A percentile compares a stretch with the other conserved stretches of the same genome.
These are phyloP conservation scores for Cordyceps cateniannulata DNA, from an alignment of 2,329 filamentous ascomycete species.

Conservation along the genomic window DNA sequence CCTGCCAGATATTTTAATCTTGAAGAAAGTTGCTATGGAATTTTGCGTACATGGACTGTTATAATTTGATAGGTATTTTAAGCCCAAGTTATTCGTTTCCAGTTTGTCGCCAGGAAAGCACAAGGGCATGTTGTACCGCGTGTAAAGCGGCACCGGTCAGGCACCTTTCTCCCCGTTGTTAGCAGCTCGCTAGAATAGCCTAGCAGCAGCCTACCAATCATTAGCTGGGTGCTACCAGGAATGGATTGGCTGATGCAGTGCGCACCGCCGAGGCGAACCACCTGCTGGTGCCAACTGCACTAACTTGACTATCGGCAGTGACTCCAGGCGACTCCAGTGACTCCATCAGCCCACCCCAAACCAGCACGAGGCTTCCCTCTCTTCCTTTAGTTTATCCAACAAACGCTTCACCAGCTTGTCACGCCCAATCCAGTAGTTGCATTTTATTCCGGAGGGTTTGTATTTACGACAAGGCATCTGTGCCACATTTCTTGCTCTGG, in stretches of 20 bases:
- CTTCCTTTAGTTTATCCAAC: slow-evolving; percentile 5
- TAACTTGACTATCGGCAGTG: not conserved
- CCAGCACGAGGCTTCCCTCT: slow-evolving; percentile 12
- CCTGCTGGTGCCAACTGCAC: not conserved
- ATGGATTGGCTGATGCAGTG: not conserved
- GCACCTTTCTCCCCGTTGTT: not conserved
- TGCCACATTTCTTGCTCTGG: not conserved
- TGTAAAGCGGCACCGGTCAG: not conserved
- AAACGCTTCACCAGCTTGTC: not conserved
- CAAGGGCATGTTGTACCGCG: no score
- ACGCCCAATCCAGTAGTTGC: slow-evolving; percentile 7
- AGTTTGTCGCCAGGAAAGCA: no score
- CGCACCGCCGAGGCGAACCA: not conserved
- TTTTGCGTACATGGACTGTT: not conserved
- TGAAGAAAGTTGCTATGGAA: not conserved
- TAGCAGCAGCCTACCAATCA: not conserved
- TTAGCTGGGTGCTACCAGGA: not conserved
- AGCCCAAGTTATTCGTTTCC: no score
- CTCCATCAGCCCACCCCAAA: slow-evolving; percentile 12
- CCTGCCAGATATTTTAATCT: not conserved
- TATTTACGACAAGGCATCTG: slow-evolving; percentile 5
- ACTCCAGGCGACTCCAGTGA: slow-evolving; percentile 11
- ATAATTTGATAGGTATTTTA: no score
- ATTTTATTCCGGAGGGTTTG: not conserved
- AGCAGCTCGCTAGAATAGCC: not conserved